phyloP scores from a whole-genome alignment of 2,329 filamentous ascomycete species.

The Penicillium oxalicum region DNA sequence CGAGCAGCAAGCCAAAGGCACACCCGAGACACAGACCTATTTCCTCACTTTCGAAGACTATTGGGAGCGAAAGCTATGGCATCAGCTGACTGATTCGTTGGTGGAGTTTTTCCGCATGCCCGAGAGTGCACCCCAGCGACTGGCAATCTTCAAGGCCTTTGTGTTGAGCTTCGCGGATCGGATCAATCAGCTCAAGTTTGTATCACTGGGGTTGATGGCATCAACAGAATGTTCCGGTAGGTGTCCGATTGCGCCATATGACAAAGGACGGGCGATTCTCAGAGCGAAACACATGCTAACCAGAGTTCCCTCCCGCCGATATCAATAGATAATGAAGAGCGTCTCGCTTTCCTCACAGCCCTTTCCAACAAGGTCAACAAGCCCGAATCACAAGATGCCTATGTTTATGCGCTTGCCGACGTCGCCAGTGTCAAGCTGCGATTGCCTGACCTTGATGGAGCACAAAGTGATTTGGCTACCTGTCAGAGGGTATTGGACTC shows the following conservation, averaged over 20 bases:
- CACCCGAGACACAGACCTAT: conserved; percentile 78
- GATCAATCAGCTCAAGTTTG: conserved; percentile 98
- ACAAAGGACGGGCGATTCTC: not conserved
- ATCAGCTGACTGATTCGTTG: conserved; percentile 88
- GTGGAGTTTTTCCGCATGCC: conserved; percentile 81
- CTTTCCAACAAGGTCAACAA: conserved; percentile 86
- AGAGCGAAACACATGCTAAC: too few species aligned
- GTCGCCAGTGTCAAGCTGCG: conserved; percentile 82
- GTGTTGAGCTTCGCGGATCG: conserved; percentile 94
- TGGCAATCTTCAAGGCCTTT: conserved; percentile 90
- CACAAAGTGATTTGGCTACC: conserved; percentile 77
- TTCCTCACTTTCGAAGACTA: conserved; percentile 91
- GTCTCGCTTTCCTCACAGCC: conserved; percentile 74
- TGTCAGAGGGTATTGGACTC: conserved; percentile 82
- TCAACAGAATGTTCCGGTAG: conserved; percentile 64
- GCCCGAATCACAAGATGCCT: conserved; percentile 87
- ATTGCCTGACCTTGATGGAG: conserved; percentile 71
- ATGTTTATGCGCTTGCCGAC: conserved; percentile 87
- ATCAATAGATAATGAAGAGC: conserved; percentile 74
- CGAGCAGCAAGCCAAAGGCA: conserved; percentile 80
- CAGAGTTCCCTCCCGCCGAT: not conserved
- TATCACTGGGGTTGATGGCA: conserved; percentile 80
- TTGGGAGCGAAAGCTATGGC: conserved; percentile 99
- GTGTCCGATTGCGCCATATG: conserved; percentile 1
- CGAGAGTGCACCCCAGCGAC: conserved; percentile 73